Base-by-base conservation (phyloP, 2,329 filamentous ascomycete species). In the Colletotrichum eleusines region DNA sequence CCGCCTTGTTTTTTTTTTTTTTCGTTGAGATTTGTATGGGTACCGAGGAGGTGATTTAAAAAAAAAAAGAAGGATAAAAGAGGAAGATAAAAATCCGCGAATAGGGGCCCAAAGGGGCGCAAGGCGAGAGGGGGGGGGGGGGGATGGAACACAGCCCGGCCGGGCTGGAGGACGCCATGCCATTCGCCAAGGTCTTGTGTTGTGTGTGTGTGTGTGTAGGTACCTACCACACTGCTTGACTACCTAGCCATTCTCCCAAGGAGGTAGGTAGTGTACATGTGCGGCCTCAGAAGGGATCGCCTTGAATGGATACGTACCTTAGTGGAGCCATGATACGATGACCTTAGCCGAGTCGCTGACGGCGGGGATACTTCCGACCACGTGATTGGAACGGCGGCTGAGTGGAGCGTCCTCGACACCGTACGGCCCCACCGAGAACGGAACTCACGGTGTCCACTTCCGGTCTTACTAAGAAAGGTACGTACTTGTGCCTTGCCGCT, bases 381-480 rank as follows among this genome's bases (percentile, higher is more conserved):
- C 33, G 42, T 63, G 60, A 63, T 63, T 53, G 60, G 60, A 44
- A 53, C 60, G 48, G 48, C 42, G 31, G 12, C 44, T 16, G 16
- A 31, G 33, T 28, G 46, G 33, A 18, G 14, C 11, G 28, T 14
- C 8, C 7, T 28, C 42, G 16, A 26, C n/a, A 31, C 60, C 60
- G 60, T 33, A 12, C 48, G 60, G 60, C 60, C 60, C 60, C 60
- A 53, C 18, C 2, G 0, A 1, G 11, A 31, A 48, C 60, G 60
- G 60, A 9, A 42, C 35, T 18, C 23, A n/a, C 2, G 11, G 23
- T 3, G 0, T 12, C 46, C 46, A 42, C 48, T 23, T 23, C 26
- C 18, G 31, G 58, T 23, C 23, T 18, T 44, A n/a, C 14, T 33
- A 4, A 3, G 31, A 33, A 33, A 3, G 31, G 31, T 33, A 33